A percentile compares a stretch with the other conserved stretches of the same genome.
Evolutionary conservation across 768 basidiomycete genomes (phyloP).

Genomic region (Mycena sanguinolenta): DNA sequence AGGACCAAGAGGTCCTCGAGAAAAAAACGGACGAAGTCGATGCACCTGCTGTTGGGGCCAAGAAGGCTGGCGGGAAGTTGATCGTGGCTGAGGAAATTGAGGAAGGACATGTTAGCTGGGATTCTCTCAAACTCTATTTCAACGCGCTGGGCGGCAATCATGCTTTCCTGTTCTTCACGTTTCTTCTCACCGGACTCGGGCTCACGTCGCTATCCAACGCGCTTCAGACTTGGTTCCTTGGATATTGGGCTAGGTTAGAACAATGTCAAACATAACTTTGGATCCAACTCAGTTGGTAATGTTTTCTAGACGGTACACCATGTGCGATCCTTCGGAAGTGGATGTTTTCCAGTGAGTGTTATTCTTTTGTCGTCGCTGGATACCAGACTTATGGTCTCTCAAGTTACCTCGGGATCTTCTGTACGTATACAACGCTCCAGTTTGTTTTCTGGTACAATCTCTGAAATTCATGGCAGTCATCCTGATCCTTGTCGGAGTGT

Average conservation of each 20-base stretch:
- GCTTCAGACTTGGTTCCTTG: conserved; percentile 39
- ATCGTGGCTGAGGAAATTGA: conserved; percentile 74
- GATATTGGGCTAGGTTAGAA: conserved; percentile 38
- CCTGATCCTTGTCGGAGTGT: conserved; percentile 49
- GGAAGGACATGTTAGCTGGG: conserved; percentile 69
- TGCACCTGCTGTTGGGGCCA: conserved; percentile 38
- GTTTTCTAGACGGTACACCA: conserved; percentile 28
- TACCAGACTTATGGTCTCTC: background rate
- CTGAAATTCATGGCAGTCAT: conserved; percentile 31
- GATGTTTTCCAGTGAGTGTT: conserved; percentile 38
- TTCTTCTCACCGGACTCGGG: conserved; percentile 20
- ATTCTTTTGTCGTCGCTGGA: conserved; percentile 14
- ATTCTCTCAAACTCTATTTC: conserved; percentile 40
- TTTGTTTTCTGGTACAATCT: background rate
- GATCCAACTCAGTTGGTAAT: conserved; percentile 16
- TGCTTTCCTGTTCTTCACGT: conserved; percentile 33
- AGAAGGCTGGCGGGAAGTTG: conserved; percentile 63
- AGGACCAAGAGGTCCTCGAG: conserved; percentile 51
- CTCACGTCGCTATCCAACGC: conserved; percentile 9
- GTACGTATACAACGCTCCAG: conserved; percentile 4
- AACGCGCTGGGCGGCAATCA: conserved; percentile 31
- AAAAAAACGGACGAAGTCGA: conserved; percentile 44
- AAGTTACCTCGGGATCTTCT: conserved; percentile 21
- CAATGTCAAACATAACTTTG: no score
- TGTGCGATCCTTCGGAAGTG: conserved; percentile 36